phyloP scores from a whole-genome alignment of 805 yeast genomes.

The Cyberlindnera veronae region DNA sequence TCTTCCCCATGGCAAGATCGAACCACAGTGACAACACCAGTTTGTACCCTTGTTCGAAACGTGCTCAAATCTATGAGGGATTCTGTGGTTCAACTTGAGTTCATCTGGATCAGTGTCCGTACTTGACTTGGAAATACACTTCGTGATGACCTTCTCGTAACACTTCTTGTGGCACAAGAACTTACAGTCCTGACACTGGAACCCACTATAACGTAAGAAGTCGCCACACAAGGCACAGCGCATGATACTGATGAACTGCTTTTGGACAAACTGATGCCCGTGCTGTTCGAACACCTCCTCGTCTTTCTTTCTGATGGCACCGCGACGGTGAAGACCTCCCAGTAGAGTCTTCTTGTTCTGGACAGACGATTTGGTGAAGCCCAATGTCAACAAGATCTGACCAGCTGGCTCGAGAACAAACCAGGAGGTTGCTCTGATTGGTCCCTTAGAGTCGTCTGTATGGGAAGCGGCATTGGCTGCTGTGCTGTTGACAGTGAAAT shows the following conservation, averaged over 20 bases:
- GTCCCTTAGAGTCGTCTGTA: constrained; percentile 18
- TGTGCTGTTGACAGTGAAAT: constrained; percentile 21
- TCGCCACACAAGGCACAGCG: constrained; percentile 97
- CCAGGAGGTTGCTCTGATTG: constrained; percentile 70
- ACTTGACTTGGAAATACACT: constrained; percentile 76
- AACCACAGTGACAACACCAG: constrained; percentile 99
- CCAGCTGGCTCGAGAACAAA: constrained; percentile 93
- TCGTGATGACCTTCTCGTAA: constrained; percentile 75
- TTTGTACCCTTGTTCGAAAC: constrained; percentile 90
- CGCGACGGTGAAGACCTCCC: constrained; percentile 88
- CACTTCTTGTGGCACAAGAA: constrained; percentile 80
- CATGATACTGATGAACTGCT: constrained; percentile 94
- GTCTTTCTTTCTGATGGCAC: constrained; percentile 93
- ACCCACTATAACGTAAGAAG: constrained; percentile 82
- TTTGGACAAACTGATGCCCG: constrained; percentile 96
- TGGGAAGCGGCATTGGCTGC: constrained; percentile 3
- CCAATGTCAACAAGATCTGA: constrained; percentile 71
- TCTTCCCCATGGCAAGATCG: constrained; percentile 90
- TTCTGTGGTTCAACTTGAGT: constrained; percentile 86
- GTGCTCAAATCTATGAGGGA: constrained; percentile 96
- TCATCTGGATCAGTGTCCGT: constrained; percentile 69
- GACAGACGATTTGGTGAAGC: constrained; percentile 67
- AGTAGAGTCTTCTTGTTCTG: constrained; percentile 43
- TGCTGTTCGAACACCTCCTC: constrained; percentile 87
- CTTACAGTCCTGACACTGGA: constrained; percentile 81